These are phyloP conservation scores for Fusarium sublunatum DNA, from an alignment of 2,329 filamentous ascomycete species.

Conservation along the genomic window DNA sequence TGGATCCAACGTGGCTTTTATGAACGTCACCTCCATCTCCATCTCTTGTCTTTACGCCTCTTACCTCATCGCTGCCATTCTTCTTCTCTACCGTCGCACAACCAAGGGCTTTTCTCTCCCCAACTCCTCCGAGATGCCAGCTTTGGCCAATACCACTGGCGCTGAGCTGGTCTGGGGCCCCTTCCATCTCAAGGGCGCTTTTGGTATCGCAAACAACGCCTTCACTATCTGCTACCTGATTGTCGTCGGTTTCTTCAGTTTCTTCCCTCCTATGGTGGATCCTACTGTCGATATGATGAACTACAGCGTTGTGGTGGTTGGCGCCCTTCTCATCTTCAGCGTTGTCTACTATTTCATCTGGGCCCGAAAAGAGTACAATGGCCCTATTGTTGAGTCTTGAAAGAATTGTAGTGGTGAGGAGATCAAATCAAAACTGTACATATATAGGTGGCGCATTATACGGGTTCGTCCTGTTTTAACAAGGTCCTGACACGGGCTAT, in stretches of 20 bases:
- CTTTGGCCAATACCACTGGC: slow-evolving; percentile 46
- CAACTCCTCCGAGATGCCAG: slow-evolving; percentile 39
- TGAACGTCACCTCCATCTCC: slow-evolving; percentile 48
- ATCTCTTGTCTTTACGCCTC: slow-evolving; percentile 48
- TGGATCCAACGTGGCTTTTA: slow-evolving; percentile 47
- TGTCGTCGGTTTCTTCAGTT: slow-evolving; percentile 67
- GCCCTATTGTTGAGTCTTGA: slow-evolving; percentile 53
- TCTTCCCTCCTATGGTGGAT: slow-evolving; percentile 58
- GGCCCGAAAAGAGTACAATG: slow-evolving; percentile 58
- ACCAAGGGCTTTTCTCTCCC: slow-evolving; percentile 46
- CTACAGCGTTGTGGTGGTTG: slow-evolving; percentile 59
- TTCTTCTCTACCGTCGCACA: slow-evolving; percentile 48
- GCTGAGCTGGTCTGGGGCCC: slow-evolving; percentile 62
- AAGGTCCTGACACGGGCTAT: too few relatives aligned
- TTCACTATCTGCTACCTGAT: slow-evolving; percentile 65
- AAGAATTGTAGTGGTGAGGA: too few relatives aligned
- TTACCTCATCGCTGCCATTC: slow-evolving; percentile 46
- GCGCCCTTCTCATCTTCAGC: slow-evolving; percentile 56
- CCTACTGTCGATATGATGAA: slow-evolving; percentile 56
- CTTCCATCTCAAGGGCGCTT: slow-evolving; percentile 62
- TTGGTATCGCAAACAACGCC: slow-evolving; percentile 65
- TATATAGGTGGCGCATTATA: neutral
- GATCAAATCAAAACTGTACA: too few relatives aligned
- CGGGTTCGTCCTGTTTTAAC: neutral
- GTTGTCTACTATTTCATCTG: slow-evolving; percentile 59